Evolutionary conservation across 768 basidiomycete genomes (phyloP).

Genomic region (Naganishia antarctica): DNA sequence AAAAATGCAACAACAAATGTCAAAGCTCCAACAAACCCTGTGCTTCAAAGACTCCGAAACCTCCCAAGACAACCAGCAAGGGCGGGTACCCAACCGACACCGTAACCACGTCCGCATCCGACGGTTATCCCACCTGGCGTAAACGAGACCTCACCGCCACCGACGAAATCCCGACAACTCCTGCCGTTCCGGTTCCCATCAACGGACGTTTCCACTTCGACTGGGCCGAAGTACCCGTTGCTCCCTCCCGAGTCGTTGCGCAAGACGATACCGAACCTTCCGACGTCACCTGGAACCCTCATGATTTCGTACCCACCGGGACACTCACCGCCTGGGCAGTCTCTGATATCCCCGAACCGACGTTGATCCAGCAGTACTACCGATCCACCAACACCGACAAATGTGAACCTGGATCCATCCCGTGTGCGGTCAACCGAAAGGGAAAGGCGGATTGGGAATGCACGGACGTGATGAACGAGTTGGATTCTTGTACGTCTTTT

Average conservation of each 20-base stretch:
- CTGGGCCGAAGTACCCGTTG: background rate
- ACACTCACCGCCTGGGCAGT: background rate
- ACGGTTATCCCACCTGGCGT: background rate
- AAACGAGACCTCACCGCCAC: background rate
- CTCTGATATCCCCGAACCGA: constrained; percentile 13
- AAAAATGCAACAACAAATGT: constrained; percentile 11
- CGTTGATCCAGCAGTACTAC: constrained; percentile 21
- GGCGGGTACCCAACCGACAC: constrained; percentile 2
- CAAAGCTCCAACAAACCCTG: constrained; percentile 1
- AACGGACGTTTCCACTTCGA: too few species aligned
- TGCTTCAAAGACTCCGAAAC: background rate
- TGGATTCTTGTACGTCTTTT: constrained; percentile 9
- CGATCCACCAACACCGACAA: background rate
- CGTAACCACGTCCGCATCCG: background rate
- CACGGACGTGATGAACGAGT: background rate
- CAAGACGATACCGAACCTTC: background rate
- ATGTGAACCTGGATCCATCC: constrained; percentile 12
- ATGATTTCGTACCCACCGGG: background rate
- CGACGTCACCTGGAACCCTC: background rate
- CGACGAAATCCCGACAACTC: background rate
- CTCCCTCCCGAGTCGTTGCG: too few species aligned
- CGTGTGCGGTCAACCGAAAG: background rate
- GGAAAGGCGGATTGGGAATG: constrained; percentile 18
- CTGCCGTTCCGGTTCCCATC: too few species aligned
- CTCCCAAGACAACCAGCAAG: background rate